A percentile compares a stretch with the other conserved stretches of the same genome.
phyloP scores from a whole-genome alignment of 148 eudicot species.

The Camellia japonica region DNA sequence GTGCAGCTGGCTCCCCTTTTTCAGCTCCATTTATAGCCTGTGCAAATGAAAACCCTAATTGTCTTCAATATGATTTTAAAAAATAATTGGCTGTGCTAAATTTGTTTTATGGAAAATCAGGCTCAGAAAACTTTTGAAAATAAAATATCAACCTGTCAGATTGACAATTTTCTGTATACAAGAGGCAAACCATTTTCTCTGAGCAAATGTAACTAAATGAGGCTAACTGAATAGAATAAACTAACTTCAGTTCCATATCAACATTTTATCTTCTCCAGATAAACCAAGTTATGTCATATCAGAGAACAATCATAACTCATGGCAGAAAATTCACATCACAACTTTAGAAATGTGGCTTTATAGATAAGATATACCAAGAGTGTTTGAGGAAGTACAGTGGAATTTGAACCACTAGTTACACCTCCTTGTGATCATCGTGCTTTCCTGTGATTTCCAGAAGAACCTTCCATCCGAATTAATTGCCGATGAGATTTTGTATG shows the following conservation, averaged over 20 bases:
- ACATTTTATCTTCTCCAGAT: background rate
- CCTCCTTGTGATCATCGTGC: background rate
- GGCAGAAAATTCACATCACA: background rate
- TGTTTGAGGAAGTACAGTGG: conserved; percentile 1
- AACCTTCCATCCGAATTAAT: background rate
- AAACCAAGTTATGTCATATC: background rate
- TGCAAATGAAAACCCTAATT: conserved; percentile 21
- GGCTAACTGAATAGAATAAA: background rate
- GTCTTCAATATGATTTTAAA: background rate
- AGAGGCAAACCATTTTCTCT: background rate
- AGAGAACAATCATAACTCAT: background rate
- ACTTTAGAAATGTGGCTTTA: background rate
- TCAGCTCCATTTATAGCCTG: conserved; percentile 73
- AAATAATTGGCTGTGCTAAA: background rate
- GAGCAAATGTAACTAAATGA: background rate
- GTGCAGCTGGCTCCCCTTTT: conserved; percentile 74
- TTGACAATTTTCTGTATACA: conserved; percentile 2
- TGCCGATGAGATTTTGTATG: no score
- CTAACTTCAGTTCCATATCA: background rate
- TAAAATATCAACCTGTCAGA: background rate
- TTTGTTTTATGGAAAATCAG: background rate
- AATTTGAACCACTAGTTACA: background rate
- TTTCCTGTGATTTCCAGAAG: background rate
- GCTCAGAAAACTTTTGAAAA: background rate
- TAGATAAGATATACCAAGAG: background rate